A percentile compares a stretch with the other conserved stretches of the same genome.
phyloP scores from a whole-genome alignment of 169 alveolate species.

The Amoebophrya sp. region DNA sequence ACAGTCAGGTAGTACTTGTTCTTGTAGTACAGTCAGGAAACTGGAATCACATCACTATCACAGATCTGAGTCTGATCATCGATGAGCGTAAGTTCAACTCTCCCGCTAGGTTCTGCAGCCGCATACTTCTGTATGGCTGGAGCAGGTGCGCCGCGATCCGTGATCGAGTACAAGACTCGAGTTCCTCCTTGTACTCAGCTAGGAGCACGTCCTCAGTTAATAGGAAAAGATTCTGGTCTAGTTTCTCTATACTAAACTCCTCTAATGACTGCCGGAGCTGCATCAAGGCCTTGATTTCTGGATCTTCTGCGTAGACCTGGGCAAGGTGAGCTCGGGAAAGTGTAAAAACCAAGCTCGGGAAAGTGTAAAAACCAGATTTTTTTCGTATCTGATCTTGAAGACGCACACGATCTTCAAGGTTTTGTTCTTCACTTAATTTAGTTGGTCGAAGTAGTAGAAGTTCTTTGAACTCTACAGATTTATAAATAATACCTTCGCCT shows the following conservation, averaged over 20 bases:
- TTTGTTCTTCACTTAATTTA: no score
- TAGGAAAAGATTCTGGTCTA: not conserved
- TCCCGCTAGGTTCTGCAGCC: not conserved
- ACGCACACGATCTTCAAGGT: constrained; percentile 48
- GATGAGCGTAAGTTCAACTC: no score
- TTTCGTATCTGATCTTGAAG: not conserved
- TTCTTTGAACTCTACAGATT: no score
- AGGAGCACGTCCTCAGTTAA: not conserved
- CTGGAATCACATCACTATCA: no score
- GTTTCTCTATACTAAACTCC: not conserved
- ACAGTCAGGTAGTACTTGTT: no score
- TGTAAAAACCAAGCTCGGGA: no score
- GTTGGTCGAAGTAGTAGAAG: no score
- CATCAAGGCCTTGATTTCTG: not conserved
- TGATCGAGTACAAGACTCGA: not conserved
- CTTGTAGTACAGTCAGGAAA: no score
- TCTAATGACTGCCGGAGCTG: constrained; percentile 26
- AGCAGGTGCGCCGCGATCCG: not conserved
- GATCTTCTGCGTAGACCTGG: constrained; percentile 19
- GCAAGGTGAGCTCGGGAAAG: no score
- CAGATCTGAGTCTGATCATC: no score
- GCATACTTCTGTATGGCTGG: not conserved
- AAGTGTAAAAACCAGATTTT: not conserved
- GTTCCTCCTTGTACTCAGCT: not conserved
- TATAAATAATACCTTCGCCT: constrained; percentile 63